Evolutionary conservation across 2,329 filamentous ascomycete species (phyloP), one percentile per base, ranked within the genome.

Genomic region (Endothia cerciana): DNA sequence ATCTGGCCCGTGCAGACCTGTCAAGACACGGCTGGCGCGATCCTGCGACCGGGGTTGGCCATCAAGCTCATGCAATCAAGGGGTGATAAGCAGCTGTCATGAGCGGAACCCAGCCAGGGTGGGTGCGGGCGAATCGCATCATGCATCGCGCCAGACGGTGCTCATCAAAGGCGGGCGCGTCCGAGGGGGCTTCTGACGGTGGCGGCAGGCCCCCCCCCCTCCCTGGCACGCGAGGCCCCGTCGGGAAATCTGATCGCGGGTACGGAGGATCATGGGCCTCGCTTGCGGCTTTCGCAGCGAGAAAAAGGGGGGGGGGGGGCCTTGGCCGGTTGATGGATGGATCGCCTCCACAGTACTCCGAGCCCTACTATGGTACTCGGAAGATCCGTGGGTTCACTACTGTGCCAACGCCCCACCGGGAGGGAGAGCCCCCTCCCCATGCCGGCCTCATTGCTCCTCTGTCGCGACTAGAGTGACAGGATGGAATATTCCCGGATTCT

Each of bases 51-150:
- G 25, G 65, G 63, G 53, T 28, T 49, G 45, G 2, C 63, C 55
- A 63, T 41, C 60, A 56, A 65, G 65, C 63, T 65, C 64, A 65
- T 65, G 63, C 65, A 61, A 38, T 62, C 63, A 65, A 56, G 56
- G 66, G 63, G 55, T 62, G 60, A 56, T 62, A 55, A 60, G 62
- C 56, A 68, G 60, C 66, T 65, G 63, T 65, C 66, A 68, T 53
- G 41, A 65, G 57, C 60, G 66, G 66, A 47, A 40, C 60, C 59
- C 57, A n/a, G 63, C 57, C 62, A 28, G 38, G 22, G 2, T 53
- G n/a, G 43, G 15, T 19, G 53, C 33, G 22, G 19, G 63, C 66
- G 51, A 65, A 65, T 65, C 63, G 60, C 63, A 65, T 59, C 40
- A 45, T n/a, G 5, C 38, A 2, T 25, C 15, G 0, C 36, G 10